These are phyloP conservation scores for Mucor sp. DNA, from an alignment of 371 early-diverging fungal species.

Conservation along the genomic window DNA sequence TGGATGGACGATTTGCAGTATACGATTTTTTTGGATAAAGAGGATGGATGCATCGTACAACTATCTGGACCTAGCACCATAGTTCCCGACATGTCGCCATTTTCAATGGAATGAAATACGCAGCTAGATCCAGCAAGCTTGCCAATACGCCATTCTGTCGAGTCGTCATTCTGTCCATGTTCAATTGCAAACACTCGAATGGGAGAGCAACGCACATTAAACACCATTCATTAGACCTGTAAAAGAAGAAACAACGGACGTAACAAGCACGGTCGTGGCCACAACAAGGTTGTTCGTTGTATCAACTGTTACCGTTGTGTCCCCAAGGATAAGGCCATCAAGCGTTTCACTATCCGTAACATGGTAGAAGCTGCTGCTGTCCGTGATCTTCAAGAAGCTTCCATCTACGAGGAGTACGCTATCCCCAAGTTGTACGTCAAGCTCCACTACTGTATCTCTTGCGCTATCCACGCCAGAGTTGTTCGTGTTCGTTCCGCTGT, in stretches of 20 bases:
- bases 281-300: conserved; percentile 96
- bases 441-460: conserved; percentile 97
- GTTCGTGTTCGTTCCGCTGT: conserved; percentile 95
- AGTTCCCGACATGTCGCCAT: neutral
- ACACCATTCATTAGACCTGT: conserved; percentile 62
- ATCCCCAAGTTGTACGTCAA: conserved; percentile 99
- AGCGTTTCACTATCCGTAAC: conserved; percentile 97
- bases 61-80: neutral
- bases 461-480: conserved; percentile 97
- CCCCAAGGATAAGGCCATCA: conserved; percentile 99
- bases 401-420: conserved; percentile 94
- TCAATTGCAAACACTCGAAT: neutral
- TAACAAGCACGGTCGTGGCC: conserved; percentile 98
- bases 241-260: conserved; percentile 99
- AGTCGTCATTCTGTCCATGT: neutral
- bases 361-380: conserved; percentile 98
- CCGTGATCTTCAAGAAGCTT: conserved; percentile 96
- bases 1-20: conserved; percentile 8
- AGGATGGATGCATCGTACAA: neutral
- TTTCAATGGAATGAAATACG: neutral
- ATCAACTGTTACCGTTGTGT: conserved; percentile 98
- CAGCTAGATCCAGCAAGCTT: neutral
- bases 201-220: neutral
- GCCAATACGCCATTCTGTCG: neutral
- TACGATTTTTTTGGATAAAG: neutral